Conservation (phyloP, 768 basidiomycete genomes). For the Solioccasus polychromus region DNA sequence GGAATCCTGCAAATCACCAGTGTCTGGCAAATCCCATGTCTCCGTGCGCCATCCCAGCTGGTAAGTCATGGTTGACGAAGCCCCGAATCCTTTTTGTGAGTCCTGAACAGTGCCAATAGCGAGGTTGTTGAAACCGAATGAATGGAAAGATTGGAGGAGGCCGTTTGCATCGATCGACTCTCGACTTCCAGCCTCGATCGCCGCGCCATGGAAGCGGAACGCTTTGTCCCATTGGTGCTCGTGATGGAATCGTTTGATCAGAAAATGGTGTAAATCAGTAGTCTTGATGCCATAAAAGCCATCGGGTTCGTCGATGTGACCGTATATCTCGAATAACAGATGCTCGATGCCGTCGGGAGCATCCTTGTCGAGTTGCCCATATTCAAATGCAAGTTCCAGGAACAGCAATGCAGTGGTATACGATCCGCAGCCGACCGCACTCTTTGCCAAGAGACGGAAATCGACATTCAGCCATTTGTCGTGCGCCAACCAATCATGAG, state of each 20-base stretch:
- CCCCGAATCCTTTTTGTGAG: slow-evolving; percentile 32
- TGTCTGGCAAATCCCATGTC: slow-evolving; percentile 90
- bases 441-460: slow-evolving; percentile 64
- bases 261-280: slow-evolving; percentile 69
- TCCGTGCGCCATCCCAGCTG: slow-evolving; percentile 92
- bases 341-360: slow-evolving; percentile 48
- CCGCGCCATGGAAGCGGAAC: slow-evolving; percentile 85
- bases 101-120: slow-evolving; percentile 66
- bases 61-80: slow-evolving; percentile 57
- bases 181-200: slow-evolving; percentile 58
- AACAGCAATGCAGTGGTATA: slow-evolving; percentile 91
- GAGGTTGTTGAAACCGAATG: slow-evolving; percentile 88
- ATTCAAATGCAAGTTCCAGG: slow-evolving; percentile 73
- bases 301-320: slow-evolving; percentile 95
- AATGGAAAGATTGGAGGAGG: slow-evolving; percentile 76
- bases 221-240: slow-evolving; percentile 93
- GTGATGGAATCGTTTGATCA: slow-evolving; percentile 86
- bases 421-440: slow-evolving; percentile 73
- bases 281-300: slow-evolving; percentile 95
- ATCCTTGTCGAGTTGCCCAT: slow-evolving; percentile 29
- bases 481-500: slow-evolving; percentile 46
- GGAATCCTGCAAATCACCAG: slow-evolving; percentile 39
- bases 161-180: slow-evolving; percentile 52
- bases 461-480: slow-evolving; percentile 84
- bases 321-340: slow-evolving; percentile 88